Conservation (phyloP, 495 filamentous ascomycete species). For the Penicillium coffeae region DNA sequence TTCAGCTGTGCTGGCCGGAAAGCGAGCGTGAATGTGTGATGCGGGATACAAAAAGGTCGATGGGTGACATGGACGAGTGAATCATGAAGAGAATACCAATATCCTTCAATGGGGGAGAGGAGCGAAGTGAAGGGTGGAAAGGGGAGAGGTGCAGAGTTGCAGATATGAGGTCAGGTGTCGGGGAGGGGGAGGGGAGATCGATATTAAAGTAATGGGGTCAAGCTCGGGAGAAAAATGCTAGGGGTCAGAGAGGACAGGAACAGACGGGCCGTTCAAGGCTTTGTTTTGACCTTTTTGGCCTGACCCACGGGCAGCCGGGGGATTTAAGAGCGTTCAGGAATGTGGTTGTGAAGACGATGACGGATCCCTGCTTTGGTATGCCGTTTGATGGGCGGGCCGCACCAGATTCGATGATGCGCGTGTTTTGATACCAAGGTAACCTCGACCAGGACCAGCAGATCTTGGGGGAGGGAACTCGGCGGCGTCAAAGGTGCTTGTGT, state of each 20-base stretch:
- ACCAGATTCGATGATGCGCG: slow-evolving; percentile 16
- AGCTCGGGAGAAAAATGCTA: slow-evolving; percentile 12
- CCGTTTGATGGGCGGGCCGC: slow-evolving; percentile 9
- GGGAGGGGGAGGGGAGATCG: slow-evolving; percentile 17
- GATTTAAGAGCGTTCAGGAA: slow-evolving; percentile 12
- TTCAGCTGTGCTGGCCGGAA: not conserved
- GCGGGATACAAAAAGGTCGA: not conserved
- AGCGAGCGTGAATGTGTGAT: not conserved
- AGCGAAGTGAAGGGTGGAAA: slow-evolving; percentile 23
- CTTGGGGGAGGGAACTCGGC: not conserved
- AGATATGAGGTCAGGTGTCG: slow-evolving; percentile 33
- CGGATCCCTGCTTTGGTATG: slow-evolving; percentile 11
- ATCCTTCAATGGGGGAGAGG: slow-evolving; percentile 1
- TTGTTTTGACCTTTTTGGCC: slow-evolving; percentile 39
- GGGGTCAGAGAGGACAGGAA: slow-evolving; percentile 6
- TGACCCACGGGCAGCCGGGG: not conserved
- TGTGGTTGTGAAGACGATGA: slow-evolving; percentile 21
- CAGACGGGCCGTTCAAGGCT: slow-evolving; percentile 13
- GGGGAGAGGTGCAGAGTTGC: slow-evolving; percentile 16
- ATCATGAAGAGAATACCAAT: slow-evolving; percentile 7
- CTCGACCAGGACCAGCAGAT: not conserved
- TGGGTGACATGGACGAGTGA: slow-evolving; percentile 10
- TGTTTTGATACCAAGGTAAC: slow-evolving; percentile 16
- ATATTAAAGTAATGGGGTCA: slow-evolving; percentile 20
- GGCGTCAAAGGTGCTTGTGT: not conserved